Conservation (phyloP, 129 eudicot species). For the Flaveria bidentis region DNA sequence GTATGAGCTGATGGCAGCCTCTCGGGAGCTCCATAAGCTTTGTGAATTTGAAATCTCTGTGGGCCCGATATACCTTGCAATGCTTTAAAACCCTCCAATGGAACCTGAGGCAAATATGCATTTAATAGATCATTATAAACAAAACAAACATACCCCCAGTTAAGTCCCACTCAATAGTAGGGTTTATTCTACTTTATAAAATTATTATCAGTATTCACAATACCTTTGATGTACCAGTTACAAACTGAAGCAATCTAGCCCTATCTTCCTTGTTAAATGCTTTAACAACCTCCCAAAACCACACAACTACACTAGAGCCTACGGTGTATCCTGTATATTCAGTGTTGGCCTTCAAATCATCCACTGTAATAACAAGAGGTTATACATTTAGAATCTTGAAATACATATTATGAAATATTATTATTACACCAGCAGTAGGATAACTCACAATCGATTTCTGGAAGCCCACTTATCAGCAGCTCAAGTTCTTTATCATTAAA, state of each 20-base stretch:
- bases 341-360: slow-evolving; percentile 87
- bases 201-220: slow-evolving; percentile 11
- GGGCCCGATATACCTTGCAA: slow-evolving; percentile 99
- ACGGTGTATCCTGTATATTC: slow-evolving; percentile 91
- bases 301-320: slow-evolving; percentile 69
- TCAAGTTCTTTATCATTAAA: slow-evolving; percentile 98
- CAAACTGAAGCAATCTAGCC: slow-evolving; percentile 95
- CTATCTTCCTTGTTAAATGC: slow-evolving; percentile 89
- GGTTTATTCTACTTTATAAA: neutral
- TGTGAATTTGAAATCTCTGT: slow-evolving; percentile 94
- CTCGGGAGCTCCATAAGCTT: slow-evolving; percentile 98
- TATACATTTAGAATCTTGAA: slow-evolving; percentile 10
- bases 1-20: slow-evolving; percentile 98
- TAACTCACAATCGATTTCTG: slow-evolving; percentile 92
- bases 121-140: neutral
- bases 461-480: slow-evolving; percentile 94
- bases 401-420: neutral
- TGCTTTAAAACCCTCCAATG: slow-evolving; percentile 94
- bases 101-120: slow-evolving; percentile 50
- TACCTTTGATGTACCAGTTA: slow-evolving; percentile 99
- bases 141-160: too few species aligned
- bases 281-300: slow-evolving; percentile 98
- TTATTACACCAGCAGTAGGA: neutral
- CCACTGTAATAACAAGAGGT: slow-evolving; percentile 59
- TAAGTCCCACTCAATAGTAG: too few species aligned